These are phyloP conservation scores for Juglanconis sp. DNA, from an alignment of 2,329 filamentous ascomycete genomes.

Conservation along the genomic window DNA sequence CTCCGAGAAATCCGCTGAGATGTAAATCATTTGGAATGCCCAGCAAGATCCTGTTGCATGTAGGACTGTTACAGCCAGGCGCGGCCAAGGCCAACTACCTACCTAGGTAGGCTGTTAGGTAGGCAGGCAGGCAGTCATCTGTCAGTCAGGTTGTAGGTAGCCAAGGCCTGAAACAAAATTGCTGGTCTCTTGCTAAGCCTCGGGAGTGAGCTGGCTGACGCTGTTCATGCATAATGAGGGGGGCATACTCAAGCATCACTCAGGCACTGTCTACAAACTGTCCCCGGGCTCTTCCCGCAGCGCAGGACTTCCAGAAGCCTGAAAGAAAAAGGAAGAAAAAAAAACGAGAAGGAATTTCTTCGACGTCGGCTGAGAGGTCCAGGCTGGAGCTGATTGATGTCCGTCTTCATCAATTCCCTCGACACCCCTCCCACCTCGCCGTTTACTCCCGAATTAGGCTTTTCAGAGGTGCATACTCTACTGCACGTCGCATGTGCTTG, in stretches of 20 bases:
- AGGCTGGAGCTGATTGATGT: background rate
- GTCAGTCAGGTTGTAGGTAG: background rate
- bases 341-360: background rate
- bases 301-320: conserved; percentile 2
- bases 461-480: background rate
- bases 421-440: background rate
- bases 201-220: background rate
- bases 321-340: background rate
- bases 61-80: too few species aligned
- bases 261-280: background rate
- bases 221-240: background rate
- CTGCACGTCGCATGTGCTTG: background rate
- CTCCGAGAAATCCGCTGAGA: too few species aligned
- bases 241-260: too few species aligned
- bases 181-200: background rate
- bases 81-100: too few species aligned
- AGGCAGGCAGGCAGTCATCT: background rate
- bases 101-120: too few species aligned
- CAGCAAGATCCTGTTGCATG: too few species aligned
- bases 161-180: background rate
- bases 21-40: too few species aligned
- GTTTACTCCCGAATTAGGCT: background rate
- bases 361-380: background rate
- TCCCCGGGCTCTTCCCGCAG: background rate
- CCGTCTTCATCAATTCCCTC: background rate